phyloP scores from a whole-genome alignment of 129 eudicot genomes.

The Flaveria linearis region DNA sequence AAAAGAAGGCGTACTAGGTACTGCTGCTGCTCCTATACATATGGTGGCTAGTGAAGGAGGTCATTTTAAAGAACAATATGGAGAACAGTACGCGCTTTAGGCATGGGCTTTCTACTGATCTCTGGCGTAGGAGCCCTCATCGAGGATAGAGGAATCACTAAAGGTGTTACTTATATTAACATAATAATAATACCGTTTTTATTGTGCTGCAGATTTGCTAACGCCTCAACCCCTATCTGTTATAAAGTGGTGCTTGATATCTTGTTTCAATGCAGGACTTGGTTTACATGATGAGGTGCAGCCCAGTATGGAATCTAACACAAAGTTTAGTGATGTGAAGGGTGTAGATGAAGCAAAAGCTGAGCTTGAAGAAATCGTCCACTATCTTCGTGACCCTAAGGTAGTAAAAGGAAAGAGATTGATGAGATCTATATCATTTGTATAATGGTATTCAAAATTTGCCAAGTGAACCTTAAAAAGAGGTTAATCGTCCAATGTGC shows the following conservation, averaged over 20 bases:
- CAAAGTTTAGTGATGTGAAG: conserved; percentile 81
- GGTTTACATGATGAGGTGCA: conserved; percentile 83
- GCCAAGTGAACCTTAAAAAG: neutral
- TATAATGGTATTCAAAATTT: neutral
- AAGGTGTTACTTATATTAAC: conserved; percentile 47
- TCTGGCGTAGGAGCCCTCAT: conserved; percentile 89
- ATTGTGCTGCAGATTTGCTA: neutral
- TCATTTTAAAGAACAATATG: conserved; percentile 84
- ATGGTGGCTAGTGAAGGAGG: conserved; percentile 93
- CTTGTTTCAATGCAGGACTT: conserved; percentile 45
- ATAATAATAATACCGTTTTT: neutral
- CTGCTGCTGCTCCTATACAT: conserved; percentile 89
- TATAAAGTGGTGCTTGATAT: conserved; percentile 1
- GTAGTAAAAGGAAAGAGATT: conserved; percentile 34
- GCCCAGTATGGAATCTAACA: conserved; percentile 78
- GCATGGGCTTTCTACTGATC: conserved; percentile 73
- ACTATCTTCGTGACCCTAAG: conserved; percentile 99
- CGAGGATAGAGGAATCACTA: conserved; percentile 92
- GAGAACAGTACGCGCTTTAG: conserved; percentile 85
- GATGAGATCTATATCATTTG: neutral
- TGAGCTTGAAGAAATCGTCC: conserved; percentile 95
- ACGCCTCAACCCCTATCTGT: neutral
- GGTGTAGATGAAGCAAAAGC: conserved; percentile 99
- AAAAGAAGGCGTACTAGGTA: conserved; percentile 80
- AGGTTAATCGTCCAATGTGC: neutral